These are phyloP conservation scores for Penicillium canescens DNA, from an alignment of 495 filamentous ascomycete species.

Conservation along the genomic window DNA sequence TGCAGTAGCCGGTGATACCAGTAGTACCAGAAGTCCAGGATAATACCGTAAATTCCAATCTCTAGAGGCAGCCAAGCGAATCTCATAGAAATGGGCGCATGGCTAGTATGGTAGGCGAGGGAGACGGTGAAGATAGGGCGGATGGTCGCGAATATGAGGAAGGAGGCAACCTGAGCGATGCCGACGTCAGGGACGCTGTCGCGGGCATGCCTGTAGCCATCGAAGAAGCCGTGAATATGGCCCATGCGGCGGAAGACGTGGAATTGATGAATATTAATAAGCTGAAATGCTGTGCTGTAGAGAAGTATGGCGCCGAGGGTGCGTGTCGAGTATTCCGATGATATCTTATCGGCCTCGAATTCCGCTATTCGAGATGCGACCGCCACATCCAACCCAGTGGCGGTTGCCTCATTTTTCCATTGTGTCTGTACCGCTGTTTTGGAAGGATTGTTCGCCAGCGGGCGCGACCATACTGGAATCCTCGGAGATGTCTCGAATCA, in stretches of 20 bases:
- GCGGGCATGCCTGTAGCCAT: conserved; percentile 38
- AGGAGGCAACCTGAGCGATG: conserved; percentile 31
- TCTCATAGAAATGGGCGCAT: conserved; percentile 22
- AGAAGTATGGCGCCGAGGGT: conserved; percentile 24
- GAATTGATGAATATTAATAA: conserved; percentile 30
- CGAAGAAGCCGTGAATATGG: conserved; percentile 34
- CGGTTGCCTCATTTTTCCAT: too few relatives aligned
- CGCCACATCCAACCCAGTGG: too few relatives aligned
- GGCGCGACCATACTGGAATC: too few relatives aligned
- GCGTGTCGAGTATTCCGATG: too few relatives aligned
- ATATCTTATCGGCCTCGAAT: too few relatives aligned
- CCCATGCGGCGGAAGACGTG: conserved; percentile 31
- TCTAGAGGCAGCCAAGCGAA: conserved; percentile 33
- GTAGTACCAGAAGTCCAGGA: conserved; percentile 45
- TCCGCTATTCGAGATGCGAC: too few relatives aligned
- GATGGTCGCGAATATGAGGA: conserved; percentile 27
- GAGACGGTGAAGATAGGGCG: conserved; percentile 35
- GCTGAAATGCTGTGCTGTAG: conserved; percentile 27
- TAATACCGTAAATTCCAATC: conserved; percentile 34
- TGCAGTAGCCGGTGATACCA: conserved; percentile 42
- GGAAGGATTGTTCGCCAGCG: too few relatives aligned
- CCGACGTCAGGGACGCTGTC: conserved; percentile 38
- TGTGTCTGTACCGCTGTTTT: too few relatives aligned
- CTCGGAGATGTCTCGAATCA: too few relatives aligned
- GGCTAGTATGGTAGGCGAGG: conserved; percentile 26